These are phyloP conservation scores for Trichoderma reesei DNA, from an alignment of 495 filamentous ascomycete species.

Conservation along the genomic window DNA sequence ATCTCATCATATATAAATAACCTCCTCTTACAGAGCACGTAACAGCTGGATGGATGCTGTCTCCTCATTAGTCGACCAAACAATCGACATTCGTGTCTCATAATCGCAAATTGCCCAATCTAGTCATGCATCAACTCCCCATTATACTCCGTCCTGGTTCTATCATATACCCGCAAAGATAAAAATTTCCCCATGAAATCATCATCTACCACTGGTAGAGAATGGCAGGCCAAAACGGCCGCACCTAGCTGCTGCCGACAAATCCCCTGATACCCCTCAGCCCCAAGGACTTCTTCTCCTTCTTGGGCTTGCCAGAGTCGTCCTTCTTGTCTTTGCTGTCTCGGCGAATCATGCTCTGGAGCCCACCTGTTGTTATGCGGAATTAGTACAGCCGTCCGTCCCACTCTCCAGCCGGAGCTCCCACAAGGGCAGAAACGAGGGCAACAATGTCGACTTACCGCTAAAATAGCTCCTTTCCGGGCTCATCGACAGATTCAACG, in stretches of 20 bases:
- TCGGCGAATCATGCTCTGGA: slow-evolving; percentile 46
- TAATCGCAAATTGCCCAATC: not conserved
- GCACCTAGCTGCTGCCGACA: slow-evolving; percentile 17
- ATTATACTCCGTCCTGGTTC: not conserved
- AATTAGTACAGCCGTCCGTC: slow-evolving; percentile 20
- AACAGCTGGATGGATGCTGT: too few relatives aligned
- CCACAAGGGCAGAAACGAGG: too few relatives aligned
- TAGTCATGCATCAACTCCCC: slow-evolving; percentile 1
- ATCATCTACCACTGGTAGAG: too few relatives aligned
- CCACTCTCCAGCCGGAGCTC: not conserved
- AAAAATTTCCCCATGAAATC: too few relatives aligned
- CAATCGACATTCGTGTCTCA: too few relatives aligned
- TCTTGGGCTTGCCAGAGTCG: slow-evolving; percentile 21
- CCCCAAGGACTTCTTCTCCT: slow-evolving; percentile 42
- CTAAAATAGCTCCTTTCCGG: slow-evolving; percentile 37
- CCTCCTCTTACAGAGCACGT: too few relatives aligned
- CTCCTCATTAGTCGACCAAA: too few relatives aligned
- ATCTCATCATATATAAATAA: too few relatives aligned
- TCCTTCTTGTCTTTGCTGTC: slow-evolving; percentile 39
- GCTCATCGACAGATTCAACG: slow-evolving; percentile 18
- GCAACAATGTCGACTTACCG: slow-evolving; percentile 15
- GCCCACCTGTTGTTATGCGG: slow-evolving; percentile 34
- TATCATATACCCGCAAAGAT: not conserved
- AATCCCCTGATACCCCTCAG: slow-evolving; percentile 45
- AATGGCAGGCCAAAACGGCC: not conserved